phyloP scores from a whole-genome alignment of 441 rosid genomes.

The Melastoma candidum region DNA sequence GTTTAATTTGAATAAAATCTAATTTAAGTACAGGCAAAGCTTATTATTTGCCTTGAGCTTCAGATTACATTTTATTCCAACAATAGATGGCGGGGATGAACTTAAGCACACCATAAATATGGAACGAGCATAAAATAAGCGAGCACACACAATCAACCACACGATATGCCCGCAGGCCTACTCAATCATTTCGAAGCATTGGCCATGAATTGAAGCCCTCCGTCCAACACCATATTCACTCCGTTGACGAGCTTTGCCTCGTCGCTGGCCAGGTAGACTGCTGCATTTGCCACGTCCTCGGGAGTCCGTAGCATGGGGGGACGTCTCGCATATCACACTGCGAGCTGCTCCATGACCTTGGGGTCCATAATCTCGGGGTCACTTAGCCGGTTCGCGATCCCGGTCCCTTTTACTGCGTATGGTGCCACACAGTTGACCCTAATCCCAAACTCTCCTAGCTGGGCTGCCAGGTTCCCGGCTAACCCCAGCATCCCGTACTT shows the following conservation, averaged over 20 bases:
- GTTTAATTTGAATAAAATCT: too few relatives aligned
- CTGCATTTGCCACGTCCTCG: slow-evolving; percentile 17
- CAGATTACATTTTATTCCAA: too few relatives aligned
- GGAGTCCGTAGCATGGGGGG: slow-evolving; percentile 8
- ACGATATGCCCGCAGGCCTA: too few relatives aligned
- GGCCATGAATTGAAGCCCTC: slow-evolving; percentile 11
- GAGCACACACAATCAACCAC: too few relatives aligned
- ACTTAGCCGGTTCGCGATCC: not conserved
- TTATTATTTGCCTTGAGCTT: too few relatives aligned
- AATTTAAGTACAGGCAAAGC: too few relatives aligned
- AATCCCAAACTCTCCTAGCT: slow-evolving; percentile 31
- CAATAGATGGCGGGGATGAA: too few relatives aligned
- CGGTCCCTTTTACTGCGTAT: slow-evolving; percentile 17
- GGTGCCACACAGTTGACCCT: slow-evolving; percentile 38
- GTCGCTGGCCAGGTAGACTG: slow-evolving; percentile 19
- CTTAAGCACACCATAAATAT: too few relatives aligned
- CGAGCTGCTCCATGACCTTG: slow-evolving; percentile 3
- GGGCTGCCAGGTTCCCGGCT: slow-evolving; percentile 21
- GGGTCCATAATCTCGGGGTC: slow-evolving; percentile 1
- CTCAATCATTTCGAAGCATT: too few relatives aligned
- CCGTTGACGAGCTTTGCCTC: slow-evolving; percentile 17
- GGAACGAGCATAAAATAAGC: too few relatives aligned
- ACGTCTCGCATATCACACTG: slow-evolving; percentile 28
- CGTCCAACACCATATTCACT: slow-evolving; percentile 31
- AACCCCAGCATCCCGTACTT: slow-evolving; percentile 32